Percentiles rank a stretch among this genome's conserved stretches.
These are phyloP conservation scores for Blastocystis hominis DNA, from an alignment of 352 stramenopile species.

Conservation along the genomic window DNA sequence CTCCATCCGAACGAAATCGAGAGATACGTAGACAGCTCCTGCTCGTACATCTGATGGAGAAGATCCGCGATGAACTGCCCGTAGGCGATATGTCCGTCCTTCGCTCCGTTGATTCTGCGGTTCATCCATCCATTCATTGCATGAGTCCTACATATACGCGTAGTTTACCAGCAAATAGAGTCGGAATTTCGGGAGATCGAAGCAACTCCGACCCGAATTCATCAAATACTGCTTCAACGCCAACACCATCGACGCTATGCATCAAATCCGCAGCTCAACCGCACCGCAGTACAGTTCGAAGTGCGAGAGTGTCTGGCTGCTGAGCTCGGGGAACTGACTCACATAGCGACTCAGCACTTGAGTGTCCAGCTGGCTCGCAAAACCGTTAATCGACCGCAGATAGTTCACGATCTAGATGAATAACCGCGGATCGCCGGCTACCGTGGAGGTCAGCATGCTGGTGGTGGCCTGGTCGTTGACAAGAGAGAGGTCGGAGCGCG, in stretches of 20 bases:
- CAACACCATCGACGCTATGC: not conserved
- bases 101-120: not conserved
- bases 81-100: not conserved
- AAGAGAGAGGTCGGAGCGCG: not conserved
- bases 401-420: constrained; percentile 35
- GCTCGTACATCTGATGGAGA: not conserved
- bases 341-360: not conserved
- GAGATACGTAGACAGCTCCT: constrained; percentile 10
- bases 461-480: constrained; percentile 17
- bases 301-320: not conserved
- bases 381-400: not conserved
- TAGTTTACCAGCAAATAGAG: constrained; percentile 35
- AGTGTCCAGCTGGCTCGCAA: not conserved
- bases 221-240: not conserved
- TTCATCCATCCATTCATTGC: not conserved
- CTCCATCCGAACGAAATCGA: not conserved
- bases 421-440: not conserved
- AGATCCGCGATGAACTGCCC: not conserved
- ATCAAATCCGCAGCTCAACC: not conserved
- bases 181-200: not conserved
- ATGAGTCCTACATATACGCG: not conserved
- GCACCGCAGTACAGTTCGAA: constrained; percentile 4
- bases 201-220: not conserved
- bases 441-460: not conserved
- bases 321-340: not conserved